Percentiles rank a stretch among this genome's conserved stretches.
phyloP scores from a whole-genome alignment of 176 grass and related monocot genomes.

The Lolium perenne region DNA sequence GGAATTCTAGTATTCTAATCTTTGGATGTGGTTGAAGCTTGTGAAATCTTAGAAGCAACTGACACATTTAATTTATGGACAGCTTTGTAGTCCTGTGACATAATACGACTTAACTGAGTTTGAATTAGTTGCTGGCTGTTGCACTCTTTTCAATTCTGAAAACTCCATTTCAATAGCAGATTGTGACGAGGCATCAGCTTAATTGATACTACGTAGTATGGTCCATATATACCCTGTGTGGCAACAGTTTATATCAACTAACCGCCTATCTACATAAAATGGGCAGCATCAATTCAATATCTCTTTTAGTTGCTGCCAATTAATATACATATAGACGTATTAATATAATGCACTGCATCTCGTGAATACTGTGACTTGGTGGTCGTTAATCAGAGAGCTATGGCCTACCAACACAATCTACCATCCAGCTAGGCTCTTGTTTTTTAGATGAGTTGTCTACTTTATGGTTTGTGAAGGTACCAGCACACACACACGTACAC shows the following conservation, averaged over 20 bases:
- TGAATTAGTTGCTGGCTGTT: conserved; percentile 20
- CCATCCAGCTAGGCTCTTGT: neutral
- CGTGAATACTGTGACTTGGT: conserved; percentile 9
- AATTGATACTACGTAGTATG: conserved; percentile 7
- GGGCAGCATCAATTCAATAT: neutral
- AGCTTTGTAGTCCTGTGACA: neutral
- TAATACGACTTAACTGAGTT: neutral
- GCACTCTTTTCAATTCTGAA: neutral
- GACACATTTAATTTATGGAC: conserved; percentile 4
- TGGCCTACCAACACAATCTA: conserved; percentile 39
- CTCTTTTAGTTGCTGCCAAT: neutral
- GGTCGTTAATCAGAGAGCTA: conserved; percentile 27
- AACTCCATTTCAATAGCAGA: neutral
- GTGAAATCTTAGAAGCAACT: neutral
- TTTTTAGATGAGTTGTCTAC: neutral
- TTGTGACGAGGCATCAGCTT: neutral
- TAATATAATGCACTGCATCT: neutral
- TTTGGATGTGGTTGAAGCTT: neutral
- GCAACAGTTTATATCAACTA: neutral
- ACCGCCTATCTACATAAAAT: neutral
- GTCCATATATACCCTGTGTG: conserved; percentile 18
- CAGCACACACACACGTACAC: neutral
- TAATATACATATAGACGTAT: neutral
- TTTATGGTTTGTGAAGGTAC: conserved; percentile 31
- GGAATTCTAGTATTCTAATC: neutral